Conservation (phyloP, 139 green algal genomes). For the Limnomonas spitsbergensis region DNA sequence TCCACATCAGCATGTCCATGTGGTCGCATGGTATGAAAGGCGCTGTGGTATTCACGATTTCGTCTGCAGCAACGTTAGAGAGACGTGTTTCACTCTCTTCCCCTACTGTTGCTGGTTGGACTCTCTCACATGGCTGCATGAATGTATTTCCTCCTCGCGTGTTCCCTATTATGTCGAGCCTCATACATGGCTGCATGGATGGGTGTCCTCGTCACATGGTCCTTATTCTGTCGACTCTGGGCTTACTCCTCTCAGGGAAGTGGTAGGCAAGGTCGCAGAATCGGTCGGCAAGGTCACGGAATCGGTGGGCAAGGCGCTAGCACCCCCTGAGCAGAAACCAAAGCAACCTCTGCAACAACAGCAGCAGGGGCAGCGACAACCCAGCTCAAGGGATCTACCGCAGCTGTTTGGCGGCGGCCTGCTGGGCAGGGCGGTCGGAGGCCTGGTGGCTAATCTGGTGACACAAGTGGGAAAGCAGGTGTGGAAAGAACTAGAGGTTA, state of each 20-base stretch:
- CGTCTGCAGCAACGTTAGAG: background rate
- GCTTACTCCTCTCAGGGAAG: no score
- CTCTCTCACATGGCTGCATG: background rate
- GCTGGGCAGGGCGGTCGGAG: slow-evolving; percentile 1
- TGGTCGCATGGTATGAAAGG: no score
- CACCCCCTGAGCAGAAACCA: background rate
- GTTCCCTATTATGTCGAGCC: no score
- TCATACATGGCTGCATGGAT: no score
- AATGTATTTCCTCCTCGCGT: background rate
- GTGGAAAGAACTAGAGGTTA: background rate
- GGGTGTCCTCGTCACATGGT: no score
- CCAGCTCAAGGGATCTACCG: background rate
- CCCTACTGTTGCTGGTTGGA: background rate
- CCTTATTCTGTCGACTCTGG: no score
- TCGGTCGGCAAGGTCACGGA: slow-evolving; percentile 38
- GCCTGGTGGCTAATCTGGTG: background rate
- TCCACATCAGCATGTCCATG: no score
- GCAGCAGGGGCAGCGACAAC: background rate
- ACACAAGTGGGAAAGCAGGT: background rate
- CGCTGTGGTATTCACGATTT: background rate
- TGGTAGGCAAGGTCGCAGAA: no score
- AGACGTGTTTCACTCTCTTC: background rate
- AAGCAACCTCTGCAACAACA: background rate
- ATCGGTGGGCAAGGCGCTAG: background rate
- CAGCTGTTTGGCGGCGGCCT: slow-evolving; percentile 3